phyloP scores from a whole-genome alignment of 345 rosid species.

The Citrus inodora region DNA sequence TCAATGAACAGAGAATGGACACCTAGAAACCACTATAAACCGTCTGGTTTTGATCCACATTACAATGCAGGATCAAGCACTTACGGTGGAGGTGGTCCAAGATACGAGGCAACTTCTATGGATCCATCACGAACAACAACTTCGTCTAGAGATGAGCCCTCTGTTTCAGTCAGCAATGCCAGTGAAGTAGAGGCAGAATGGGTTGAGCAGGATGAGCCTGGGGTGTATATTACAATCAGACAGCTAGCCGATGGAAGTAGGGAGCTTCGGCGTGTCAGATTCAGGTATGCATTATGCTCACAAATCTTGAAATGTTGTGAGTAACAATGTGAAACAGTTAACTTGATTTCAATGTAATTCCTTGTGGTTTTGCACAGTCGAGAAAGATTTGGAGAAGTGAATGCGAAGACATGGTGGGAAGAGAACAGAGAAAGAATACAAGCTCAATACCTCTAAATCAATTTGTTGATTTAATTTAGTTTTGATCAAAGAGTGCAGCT shows the following conservation, averaged over 20 bases:
- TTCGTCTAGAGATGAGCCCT: slow-evolving; percentile 89
- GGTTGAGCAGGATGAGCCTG: slow-evolving; percentile 91
- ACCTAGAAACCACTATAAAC: slow-evolving; percentile 67
- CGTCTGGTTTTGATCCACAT: slow-evolving; percentile 34
- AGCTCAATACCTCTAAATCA: slow-evolving; percentile 66
- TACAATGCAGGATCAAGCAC: slow-evolving; percentile 52
- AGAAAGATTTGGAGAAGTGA: slow-evolving; percentile 83
- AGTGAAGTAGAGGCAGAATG: slow-evolving; percentile 91
- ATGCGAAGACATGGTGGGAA: slow-evolving; percentile 99
- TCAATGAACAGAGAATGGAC: slow-evolving; percentile 55
- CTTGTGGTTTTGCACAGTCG: slow-evolving; percentile 50
- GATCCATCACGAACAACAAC: slow-evolving; percentile 82
- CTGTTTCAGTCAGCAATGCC: slow-evolving; percentile 78
- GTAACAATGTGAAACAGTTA: background rate
- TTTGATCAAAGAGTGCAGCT: slow-evolving; percentile 1
- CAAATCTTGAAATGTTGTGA: too few species aligned
- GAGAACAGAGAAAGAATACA: slow-evolving; percentile 98
- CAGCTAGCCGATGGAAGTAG: slow-evolving; percentile 82
- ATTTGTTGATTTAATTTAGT: background rate
- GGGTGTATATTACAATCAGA: slow-evolving; percentile 90
- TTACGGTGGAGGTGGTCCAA: slow-evolving; percentile 39
- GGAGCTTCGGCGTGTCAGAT: slow-evolving; percentile 96
- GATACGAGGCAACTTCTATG: slow-evolving; percentile 43
- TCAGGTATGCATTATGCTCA: slow-evolving; percentile 53
- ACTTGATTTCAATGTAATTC: background rate